A percentile compares a stretch with the other conserved stretches of the same genome.
These are phyloP conservation scores for Adansonia gregorii DNA, from an alignment of 441 rosid species.

Conservation along the genomic window DNA sequence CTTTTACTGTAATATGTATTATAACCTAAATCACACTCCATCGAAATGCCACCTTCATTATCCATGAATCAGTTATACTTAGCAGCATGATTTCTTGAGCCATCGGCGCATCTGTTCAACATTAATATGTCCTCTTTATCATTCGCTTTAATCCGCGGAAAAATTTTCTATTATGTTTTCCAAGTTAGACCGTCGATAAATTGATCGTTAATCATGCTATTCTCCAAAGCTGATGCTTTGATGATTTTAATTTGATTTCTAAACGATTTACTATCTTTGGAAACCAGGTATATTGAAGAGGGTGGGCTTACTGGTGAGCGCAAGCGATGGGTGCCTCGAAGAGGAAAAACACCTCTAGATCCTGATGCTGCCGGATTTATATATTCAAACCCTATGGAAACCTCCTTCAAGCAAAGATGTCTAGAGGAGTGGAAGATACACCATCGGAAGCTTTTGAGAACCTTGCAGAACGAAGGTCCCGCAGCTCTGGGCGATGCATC, in stretches of 20 bases:
- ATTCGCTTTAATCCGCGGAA: background rate
- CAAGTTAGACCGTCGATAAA: background rate
- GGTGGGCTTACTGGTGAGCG: constrained; percentile 99
- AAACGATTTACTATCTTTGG: constrained; percentile 19
- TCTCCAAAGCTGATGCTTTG: constrained; percentile 7
- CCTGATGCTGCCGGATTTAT: constrained; percentile 88
- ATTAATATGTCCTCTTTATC: background rate
- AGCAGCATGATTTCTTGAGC: background rate
- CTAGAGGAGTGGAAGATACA: constrained; percentile 76
- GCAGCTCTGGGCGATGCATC: constrained; percentile 73
- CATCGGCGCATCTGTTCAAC: background rate
- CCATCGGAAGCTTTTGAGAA: constrained; percentile 75
- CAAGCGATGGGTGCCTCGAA: constrained; percentile 97
- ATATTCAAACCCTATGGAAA: constrained; percentile 84
- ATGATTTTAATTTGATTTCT: constrained; percentile 10
- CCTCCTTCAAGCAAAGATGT: constrained; percentile 90
- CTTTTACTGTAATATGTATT: background rate
- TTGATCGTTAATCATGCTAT: constrained; percentile 24
- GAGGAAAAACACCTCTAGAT: constrained; percentile 91
- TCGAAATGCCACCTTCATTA: background rate
- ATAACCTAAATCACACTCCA: background rate
- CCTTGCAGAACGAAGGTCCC: constrained; percentile 76
- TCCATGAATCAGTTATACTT: background rate
- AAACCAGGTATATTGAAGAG: constrained; percentile 75
- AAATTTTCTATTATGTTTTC: background rate